These are phyloP conservation scores for Theobroma cacao DNA, from an alignment of 345 rosid species.

Conservation along the genomic window DNA sequence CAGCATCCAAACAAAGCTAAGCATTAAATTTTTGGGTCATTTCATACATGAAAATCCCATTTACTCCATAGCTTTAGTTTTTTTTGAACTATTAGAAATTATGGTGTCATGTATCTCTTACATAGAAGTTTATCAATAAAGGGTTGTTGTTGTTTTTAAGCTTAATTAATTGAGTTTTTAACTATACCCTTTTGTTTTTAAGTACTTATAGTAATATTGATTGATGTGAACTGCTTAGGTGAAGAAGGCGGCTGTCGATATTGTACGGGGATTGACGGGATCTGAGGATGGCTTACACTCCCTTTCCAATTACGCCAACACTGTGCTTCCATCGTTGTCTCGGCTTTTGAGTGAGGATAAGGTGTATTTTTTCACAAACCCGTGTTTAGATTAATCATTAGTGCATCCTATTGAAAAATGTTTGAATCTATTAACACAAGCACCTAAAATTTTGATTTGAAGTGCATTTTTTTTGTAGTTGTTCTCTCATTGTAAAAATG, in stretches of 20 bases:
- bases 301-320: conserved; percentile 48
- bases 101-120: too few species aligned
- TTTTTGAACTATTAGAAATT: too few species aligned
- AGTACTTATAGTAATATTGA: background rate
- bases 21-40: conserved; percentile 11
- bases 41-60: background rate
- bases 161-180: background rate
- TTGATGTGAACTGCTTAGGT: conserved; percentile 35
- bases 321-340: conserved; percentile 55
- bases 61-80: too few species aligned
- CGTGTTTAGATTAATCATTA: background rate
- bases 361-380: conserved; percentile 31
- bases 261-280: conserved; percentile 81
- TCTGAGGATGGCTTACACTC: conserved; percentile 78
- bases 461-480: background rate
- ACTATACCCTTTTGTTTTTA: background rate
- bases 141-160: background rate
- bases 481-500: background rate
- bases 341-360: conserved; percentile 61
- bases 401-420: background rate
- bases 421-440: background rate
- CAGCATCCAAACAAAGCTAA: background rate
- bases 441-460: background rate
- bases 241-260: conserved; percentile 83
- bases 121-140: too few species aligned